phyloP scores from a whole-genome alignment of 768 basidiomycete genomes.

The Coprinopsis sp. region DNA sequence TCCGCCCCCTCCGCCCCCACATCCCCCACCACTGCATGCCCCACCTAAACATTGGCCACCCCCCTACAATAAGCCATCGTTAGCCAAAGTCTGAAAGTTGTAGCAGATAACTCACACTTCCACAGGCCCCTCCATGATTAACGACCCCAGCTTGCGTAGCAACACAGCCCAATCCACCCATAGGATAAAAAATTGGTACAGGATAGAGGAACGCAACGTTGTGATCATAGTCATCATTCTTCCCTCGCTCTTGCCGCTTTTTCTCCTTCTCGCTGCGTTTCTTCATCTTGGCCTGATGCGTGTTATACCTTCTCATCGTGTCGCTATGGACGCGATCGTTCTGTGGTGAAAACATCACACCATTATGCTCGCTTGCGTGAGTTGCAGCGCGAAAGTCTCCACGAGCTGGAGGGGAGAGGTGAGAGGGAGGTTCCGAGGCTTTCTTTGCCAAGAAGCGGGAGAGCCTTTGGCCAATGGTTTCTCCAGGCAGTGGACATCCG shows the following conservation, averaged over 20 bases:
- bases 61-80: not conserved
- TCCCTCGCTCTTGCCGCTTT: not conserved
- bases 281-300: not conserved
- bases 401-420: not conserved
- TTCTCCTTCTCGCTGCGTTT: not conserved
- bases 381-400: not conserved
- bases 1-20: not conserved
- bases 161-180: constrained; percentile 1
- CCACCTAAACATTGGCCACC: constrained; percentile 2
- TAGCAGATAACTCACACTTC: not conserved
- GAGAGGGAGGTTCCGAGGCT: not conserved
- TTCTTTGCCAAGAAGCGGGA: not conserved
- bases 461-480: constrained; percentile 29
- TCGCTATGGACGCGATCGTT: not conserved
- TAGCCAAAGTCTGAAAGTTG: not conserved
- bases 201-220: not conserved
- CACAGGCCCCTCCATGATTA: constrained; percentile 5
- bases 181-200: not conserved
- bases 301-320: not conserved
- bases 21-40: not conserved
- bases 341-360: not conserved
- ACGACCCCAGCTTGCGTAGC: not conserved
- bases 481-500: constrained; percentile 51
- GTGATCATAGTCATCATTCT: constrained; percentile 1
- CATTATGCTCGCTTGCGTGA: constrained; percentile 9